These are phyloP conservation scores for Apiospora saccharicola DNA, from an alignment of 2,329 filamentous ascomycete genomes.

Conservation along the genomic window DNA sequence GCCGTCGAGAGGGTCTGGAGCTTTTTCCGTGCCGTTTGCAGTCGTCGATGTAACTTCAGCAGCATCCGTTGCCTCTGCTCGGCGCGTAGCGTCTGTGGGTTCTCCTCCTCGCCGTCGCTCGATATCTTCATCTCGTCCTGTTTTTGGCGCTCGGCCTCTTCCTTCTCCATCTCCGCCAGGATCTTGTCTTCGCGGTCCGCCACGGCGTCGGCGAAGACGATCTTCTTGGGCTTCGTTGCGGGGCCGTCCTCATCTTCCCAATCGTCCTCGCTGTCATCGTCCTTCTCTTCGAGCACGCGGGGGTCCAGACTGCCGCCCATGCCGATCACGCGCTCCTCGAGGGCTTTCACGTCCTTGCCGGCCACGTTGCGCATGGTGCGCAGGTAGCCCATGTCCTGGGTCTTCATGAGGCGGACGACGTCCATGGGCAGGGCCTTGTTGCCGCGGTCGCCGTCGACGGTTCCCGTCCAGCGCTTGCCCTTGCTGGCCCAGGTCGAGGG, in stretches of 20 bases:
- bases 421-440: slow-evolving; percentile 63
- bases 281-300: slow-evolving; percentile 35
- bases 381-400: slow-evolving; percentile 72
- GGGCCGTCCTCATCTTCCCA: slow-evolving; percentile 38
- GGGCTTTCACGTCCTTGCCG: slow-evolving; percentile 61
- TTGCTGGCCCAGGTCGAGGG: slow-evolving; percentile 57
- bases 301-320: slow-evolving; percentile 44
- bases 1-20: slow-evolving; percentile 61
- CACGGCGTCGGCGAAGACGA: slow-evolving; percentile 56
- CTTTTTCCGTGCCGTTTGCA: slow-evolving; percentile 61
- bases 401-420: slow-evolving; percentile 69
- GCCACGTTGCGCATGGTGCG: slow-evolving; percentile 68
- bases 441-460: slow-evolving; percentile 64
- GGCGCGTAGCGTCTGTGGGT: slow-evolving; percentile 44
- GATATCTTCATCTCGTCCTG: slow-evolving; percentile 31
- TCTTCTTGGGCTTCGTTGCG: slow-evolving; percentile 51
- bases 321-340: slow-evolving; percentile 63
- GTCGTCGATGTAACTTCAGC: slow-evolving; percentile 54
- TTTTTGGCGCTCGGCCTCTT: slow-evolving; percentile 18
- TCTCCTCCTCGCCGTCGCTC: slow-evolving; percentile 46
- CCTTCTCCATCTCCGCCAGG: slow-evolving; percentile 31
- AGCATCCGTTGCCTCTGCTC: slow-evolving; percentile 52
- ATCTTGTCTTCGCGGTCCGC: slow-evolving; percentile 45
- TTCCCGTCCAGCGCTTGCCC: slow-evolving; percentile 62
- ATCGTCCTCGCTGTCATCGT: slow-evolving; percentile 41